Conservation (phyloP, 2,329 filamentous ascomycete genomes). For the Alternaria sp. region DNA sequence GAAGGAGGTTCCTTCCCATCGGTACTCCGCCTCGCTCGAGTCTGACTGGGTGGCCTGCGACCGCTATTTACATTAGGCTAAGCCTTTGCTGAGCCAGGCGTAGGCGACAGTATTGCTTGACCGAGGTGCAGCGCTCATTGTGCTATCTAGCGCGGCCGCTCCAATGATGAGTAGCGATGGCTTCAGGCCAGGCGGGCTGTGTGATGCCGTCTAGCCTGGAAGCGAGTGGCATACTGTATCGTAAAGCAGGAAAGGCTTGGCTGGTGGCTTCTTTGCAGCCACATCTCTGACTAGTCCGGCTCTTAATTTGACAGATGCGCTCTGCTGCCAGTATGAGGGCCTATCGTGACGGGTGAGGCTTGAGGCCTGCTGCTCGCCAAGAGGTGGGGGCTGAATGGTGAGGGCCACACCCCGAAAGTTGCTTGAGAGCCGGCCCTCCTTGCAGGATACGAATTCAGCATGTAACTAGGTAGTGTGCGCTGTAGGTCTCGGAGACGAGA, state of each 20-base stretch:
- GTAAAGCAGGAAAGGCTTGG: conserved; percentile 19
- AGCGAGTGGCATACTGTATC: conserved; percentile 8
- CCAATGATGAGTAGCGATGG: conserved; percentile 29
- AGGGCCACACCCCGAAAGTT: neutral
- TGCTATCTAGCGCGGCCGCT: conserved; percentile 6
- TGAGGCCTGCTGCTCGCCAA: neutral
- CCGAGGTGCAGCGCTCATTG: conserved; percentile 18
- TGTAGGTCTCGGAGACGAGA: neutral
- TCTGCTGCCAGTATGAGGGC: conserved; percentile 7
- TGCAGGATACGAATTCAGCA: neutral
- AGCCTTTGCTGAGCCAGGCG: conserved; percentile 14
- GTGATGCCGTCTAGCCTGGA: conserved; percentile 13
- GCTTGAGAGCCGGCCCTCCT: neutral
- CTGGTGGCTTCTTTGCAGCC: conserved; percentile 14
- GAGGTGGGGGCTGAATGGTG: neutral
- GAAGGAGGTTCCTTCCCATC: neutral
- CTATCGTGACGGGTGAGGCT: neutral
- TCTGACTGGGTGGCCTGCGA: conserved; percentile 8
- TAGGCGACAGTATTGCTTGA: conserved; percentile 22
- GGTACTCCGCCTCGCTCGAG: conserved; percentile 21
- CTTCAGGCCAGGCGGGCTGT: conserved; percentile 27
- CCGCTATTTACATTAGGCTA: conserved; percentile 11
- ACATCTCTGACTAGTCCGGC: conserved; percentile 17
- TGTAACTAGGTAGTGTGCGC: neutral
- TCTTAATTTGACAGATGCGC: conserved; percentile 14